Conservation (phyloP, 225 moss, liverwort and hornwort species). For the Marchantia polymorpha region DNA sequence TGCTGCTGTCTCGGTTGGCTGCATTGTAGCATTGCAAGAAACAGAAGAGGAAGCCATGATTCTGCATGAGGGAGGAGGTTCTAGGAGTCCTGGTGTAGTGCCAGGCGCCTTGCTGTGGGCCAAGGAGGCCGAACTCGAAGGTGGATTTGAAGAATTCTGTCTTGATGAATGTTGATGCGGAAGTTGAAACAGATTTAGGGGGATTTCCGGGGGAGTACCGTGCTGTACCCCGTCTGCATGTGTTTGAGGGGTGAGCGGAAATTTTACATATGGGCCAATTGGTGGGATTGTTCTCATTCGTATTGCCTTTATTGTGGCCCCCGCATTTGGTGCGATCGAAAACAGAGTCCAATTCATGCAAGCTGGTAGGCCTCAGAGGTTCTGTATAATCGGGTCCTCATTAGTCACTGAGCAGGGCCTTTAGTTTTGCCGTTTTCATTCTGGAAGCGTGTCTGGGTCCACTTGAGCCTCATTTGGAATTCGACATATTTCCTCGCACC, state of each 20-base stretch:
- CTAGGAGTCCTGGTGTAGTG: background rate
- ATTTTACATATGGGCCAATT: background rate
- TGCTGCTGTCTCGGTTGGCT: background rate
- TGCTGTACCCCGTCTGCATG: background rate
- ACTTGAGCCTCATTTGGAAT: background rate
- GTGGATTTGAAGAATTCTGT: background rate
- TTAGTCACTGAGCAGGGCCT: background rate
- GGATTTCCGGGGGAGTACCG: background rate
- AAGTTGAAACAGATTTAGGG: slow-evolving; percentile 7
- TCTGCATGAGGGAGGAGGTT: background rate
- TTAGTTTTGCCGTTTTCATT: too few relatives aligned
- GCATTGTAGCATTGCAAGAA: slow-evolving; percentile 8
- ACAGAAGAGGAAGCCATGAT: slow-evolving; percentile 3
- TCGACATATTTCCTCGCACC: background rate
- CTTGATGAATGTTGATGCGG: background rate
- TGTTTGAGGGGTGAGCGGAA: background rate
- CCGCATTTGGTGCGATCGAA: background rate
- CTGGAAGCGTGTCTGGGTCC: background rate
- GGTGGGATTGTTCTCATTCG: background rate
- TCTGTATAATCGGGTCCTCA: background rate
- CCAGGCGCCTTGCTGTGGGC: background rate
- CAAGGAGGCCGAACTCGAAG: background rate
- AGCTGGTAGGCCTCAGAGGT: background rate
- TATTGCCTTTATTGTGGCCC: too few relatives aligned
- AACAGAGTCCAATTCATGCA: background rate